Evolutionary conservation across 2,329 filamentous ascomycete species (phyloP).

Genomic region (Stachybotrys chlorohalonatus): DNA sequence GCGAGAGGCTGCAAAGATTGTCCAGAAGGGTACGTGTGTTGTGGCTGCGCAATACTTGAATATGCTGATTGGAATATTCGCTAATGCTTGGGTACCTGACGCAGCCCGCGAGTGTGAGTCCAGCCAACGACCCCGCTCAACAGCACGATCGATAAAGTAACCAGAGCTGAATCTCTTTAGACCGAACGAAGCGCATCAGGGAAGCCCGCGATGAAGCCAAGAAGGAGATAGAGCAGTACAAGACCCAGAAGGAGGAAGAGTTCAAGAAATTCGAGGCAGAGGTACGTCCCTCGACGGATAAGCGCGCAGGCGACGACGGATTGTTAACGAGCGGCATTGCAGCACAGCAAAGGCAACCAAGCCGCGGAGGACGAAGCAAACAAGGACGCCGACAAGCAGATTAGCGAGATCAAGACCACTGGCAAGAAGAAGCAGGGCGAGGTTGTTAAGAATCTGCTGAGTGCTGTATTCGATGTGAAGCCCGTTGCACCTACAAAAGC

Average conservation of each 20-base stretch:
- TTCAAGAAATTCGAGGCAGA: slow-evolving; percentile 88
- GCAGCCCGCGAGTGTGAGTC: slow-evolving; percentile 79
- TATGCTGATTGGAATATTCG: no score
- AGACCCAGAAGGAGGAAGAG: slow-evolving; percentile 80
- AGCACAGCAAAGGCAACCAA: slow-evolving; percentile 89
- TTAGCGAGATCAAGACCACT: slow-evolving; percentile 71
- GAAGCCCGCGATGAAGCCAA: slow-evolving; percentile 94
- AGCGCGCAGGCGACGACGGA: slow-evolving; percentile 2
- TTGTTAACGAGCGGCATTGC: slow-evolving; percentile 4
- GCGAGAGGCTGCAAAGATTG: slow-evolving; percentile 97
- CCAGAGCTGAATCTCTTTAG: slow-evolving; percentile 12
- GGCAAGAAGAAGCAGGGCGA: slow-evolving; percentile 71
- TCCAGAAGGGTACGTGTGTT: slow-evolving; percentile 70
- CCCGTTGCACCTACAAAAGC: slow-evolving; percentile 43
- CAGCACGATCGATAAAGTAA: not conserved
- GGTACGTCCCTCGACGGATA: slow-evolving; percentile 23
- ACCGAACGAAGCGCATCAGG: slow-evolving; percentile 91
- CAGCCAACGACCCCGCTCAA: slow-evolving; percentile 1
- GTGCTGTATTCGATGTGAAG: slow-evolving; percentile 77
- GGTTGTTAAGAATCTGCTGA: slow-evolving; percentile 75
- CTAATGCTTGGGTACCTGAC: not conserved
- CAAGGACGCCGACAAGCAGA: slow-evolving; percentile 65
- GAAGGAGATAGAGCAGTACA: slow-evolving; percentile 94
- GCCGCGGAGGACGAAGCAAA: slow-evolving; percentile 73
- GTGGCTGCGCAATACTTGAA: not conserved